Percentiles rank a stretch among this genome's conserved stretches.
These are phyloP conservation scores for Thermothielavioides terrestris DNA, from an alignment of 495 filamentous ascomycete species.

Conservation along the genomic window DNA sequence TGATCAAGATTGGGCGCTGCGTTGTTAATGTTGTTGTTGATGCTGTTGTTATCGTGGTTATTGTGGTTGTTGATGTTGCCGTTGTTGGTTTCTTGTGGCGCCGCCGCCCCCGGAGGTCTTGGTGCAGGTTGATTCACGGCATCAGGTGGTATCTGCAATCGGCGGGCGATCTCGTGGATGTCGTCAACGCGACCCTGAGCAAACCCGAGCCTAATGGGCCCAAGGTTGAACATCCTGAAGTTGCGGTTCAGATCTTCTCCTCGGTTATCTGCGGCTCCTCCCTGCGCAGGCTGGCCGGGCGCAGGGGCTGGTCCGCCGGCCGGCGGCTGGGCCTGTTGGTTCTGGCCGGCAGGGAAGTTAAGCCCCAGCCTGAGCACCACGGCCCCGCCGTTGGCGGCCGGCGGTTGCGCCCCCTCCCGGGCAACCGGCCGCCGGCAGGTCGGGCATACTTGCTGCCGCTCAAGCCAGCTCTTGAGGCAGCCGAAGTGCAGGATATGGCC, in stretches of 20 bases:
- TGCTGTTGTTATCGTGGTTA: too few species aligned
- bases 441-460: conserved; percentile 94
- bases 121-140: conserved; percentile 9
- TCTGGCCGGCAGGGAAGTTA: conserved; percentile 23
- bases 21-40: too few species aligned
- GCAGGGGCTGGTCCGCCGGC: conserved; percentile 22
- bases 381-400: conserved; percentile 21
- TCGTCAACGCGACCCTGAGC: conserved; percentile 42
- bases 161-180: conserved; percentile 39
- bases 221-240: conserved; percentile 52
- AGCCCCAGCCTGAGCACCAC: conserved; percentile 24
- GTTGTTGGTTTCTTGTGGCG: conserved; percentile 8
- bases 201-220: conserved; percentile 50
- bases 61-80: too few species aligned
- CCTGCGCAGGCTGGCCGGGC: conserved; percentile 60
- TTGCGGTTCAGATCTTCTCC: conserved; percentile 22
- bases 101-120: conserved; percentile 19
- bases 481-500: conserved; percentile 92
- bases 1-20: conserved; percentile 17
- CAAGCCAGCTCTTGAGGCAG: conserved; percentile 94
- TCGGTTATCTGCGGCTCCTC: conserved; percentile 33
- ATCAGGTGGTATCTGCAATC: conserved; percentile 26
- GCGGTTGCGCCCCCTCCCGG: conserved; percentile 23
- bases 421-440: conserved; percentile 84
- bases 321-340: conserved; percentile 20